phyloP scores from a whole-genome alignment of 2,329 filamentous ascomycete species.

The Aspergillus fischeri region DNA sequence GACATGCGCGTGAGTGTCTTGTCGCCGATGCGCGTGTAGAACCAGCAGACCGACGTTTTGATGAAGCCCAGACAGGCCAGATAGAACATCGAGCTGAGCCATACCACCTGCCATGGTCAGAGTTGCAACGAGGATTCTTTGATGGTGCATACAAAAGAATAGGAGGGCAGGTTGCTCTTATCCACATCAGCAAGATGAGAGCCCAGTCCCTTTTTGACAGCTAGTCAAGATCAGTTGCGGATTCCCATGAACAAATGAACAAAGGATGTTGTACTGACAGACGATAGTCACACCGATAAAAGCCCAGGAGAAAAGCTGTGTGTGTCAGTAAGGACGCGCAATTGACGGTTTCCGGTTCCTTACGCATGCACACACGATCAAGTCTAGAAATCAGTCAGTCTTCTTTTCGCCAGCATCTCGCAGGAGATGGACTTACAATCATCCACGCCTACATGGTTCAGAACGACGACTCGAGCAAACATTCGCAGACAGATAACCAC shows the following conservation, averaged over 20 bases:
- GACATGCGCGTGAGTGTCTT: slow-evolving; percentile 32
- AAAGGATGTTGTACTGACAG: slow-evolving; percentile 17
- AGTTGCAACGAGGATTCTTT: neutral
- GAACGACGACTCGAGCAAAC: slow-evolving; percentile 38
- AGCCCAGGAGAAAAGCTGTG: slow-evolving; percentile 31
- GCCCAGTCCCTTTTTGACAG: slow-evolving; percentile 18
- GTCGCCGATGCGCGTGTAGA: slow-evolving; percentile 45
- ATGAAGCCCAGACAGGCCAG: slow-evolving; percentile 46
- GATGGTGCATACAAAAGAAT: slow-evolving; percentile 17
- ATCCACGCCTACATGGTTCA: slow-evolving; percentile 27
- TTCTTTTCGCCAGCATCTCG: neutral
- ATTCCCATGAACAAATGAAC: neutral
- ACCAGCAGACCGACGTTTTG: slow-evolving; percentile 45
- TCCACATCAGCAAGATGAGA: slow-evolving; percentile 12
- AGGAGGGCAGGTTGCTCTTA: slow-evolving; percentile 8
- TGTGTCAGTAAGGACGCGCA: slow-evolving; percentile 2
- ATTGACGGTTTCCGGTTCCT: slow-evolving; percentile 1
- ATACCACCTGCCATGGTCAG: slow-evolving; percentile 31
- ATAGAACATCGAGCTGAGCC: slow-evolving; percentile 49
- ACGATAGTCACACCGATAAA: slow-evolving; percentile 35
- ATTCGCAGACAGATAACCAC: slow-evolving; percentile 36
- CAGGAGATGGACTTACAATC: slow-evolving; percentile 22
- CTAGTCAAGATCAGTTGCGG: slow-evolving; percentile 7
- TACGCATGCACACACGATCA: slow-evolving; percentile 31
- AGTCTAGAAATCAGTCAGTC: slow-evolving; percentile 18